Percentiles rank a stretch among this genome's conserved stretches.
phyloP scores from a whole-genome alignment of 441 rosid genomes.

The Jatropha podagrica region DNA sequence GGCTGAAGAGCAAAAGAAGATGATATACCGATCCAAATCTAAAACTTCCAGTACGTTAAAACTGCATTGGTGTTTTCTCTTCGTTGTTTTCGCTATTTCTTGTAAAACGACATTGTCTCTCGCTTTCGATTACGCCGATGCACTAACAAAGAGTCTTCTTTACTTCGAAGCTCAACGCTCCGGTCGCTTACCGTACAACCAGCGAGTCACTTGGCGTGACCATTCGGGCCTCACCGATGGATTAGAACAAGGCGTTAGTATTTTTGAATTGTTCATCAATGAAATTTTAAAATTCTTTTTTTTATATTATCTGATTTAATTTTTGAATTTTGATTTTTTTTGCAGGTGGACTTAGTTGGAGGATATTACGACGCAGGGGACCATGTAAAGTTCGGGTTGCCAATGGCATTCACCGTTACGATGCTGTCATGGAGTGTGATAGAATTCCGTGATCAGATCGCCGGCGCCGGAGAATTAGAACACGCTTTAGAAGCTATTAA shows the following conservation, averaged over 20 bases:
- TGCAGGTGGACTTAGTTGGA: conserved; percentile 93
- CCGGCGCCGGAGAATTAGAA: conserved; percentile 59
- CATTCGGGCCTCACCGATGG: conserved; percentile 96
- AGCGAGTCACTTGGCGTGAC: conserved; percentile 84
- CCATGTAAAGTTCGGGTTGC: conserved; percentile 90
- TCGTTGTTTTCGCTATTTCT: conserved; percentile 30
- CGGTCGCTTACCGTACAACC: conserved; percentile 87
- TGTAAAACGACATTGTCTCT: conserved; percentile 1
- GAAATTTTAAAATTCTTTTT: not conserved
- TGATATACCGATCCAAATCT: not conserved
- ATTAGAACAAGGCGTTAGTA: conserved; percentile 84
- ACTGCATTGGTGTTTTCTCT: conserved; percentile 22
- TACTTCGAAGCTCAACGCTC: conserved; percentile 95
- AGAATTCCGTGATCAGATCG: conserved; percentile 64
- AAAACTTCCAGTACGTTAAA: conserved; percentile 16
- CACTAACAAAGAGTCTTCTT: conserved; percentile 79
- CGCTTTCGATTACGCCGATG: conserved; percentile 63
- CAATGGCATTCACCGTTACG: conserved; percentile 93
- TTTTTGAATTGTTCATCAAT: not conserved
- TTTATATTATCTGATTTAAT: not conserved
- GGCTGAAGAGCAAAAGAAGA: conserved; percentile 23
- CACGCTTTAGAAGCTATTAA: conserved; percentile 89
- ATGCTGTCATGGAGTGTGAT: conserved; percentile 87
- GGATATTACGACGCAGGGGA: conserved; percentile 98
- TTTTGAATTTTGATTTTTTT: not conserved